These are phyloP conservation scores for Coniochaeta sp. DNA, from an alignment of 2,329 filamentous ascomycete genomes.

Conservation along the genomic window DNA sequence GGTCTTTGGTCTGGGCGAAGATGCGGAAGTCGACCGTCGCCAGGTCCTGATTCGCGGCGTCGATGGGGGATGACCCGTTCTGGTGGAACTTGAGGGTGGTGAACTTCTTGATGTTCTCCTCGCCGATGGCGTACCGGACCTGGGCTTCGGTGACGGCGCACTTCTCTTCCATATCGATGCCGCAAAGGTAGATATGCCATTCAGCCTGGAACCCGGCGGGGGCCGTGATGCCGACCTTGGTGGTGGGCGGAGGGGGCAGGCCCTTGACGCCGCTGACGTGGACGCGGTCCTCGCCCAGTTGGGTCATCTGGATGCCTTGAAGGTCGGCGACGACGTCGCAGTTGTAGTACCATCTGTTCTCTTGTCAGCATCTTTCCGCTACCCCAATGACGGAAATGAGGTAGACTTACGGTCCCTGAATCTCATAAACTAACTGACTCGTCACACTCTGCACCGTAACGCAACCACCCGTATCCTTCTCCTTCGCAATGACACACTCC, in stretches of 20 bases:
- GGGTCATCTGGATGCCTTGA: slow-evolving; percentile 35
- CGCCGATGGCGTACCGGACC: slow-evolving; percentile 11
- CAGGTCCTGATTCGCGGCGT: slow-evolving; percentile 23
- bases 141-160: slow-evolving; percentile 12
- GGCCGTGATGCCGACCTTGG: slow-evolving; percentile 1
- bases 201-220: not conserved
- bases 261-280: slow-evolving; percentile 13
- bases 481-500: slow-evolving; percentile 18
- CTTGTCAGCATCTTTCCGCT: not conserved
- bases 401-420: slow-evolving; percentile 21
- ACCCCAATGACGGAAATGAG: too few relatives aligned
- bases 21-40: slow-evolving; percentile 28
- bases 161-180: slow-evolving; percentile 14
- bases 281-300: slow-evolving; percentile 16
- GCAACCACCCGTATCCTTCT: slow-evolving; percentile 17
- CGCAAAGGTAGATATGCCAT: slow-evolving; percentile 3
- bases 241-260: not conserved
- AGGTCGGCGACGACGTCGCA: slow-evolving; percentile 24
- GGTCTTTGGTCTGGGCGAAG: slow-evolving; percentile 30
- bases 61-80: slow-evolving; percentile 16
- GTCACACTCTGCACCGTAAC: slow-evolving; percentile 10
- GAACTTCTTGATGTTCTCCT: slow-evolving; percentile 5
- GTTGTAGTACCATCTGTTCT: slow-evolving; percentile 23
- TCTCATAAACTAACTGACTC: slow-evolving; percentile 28
- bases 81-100: slow-evolving; percentile 20